These are phyloP conservation scores for Sindora glabra DNA, from an alignment of 306 rosid species.

Conservation along the genomic window DNA sequence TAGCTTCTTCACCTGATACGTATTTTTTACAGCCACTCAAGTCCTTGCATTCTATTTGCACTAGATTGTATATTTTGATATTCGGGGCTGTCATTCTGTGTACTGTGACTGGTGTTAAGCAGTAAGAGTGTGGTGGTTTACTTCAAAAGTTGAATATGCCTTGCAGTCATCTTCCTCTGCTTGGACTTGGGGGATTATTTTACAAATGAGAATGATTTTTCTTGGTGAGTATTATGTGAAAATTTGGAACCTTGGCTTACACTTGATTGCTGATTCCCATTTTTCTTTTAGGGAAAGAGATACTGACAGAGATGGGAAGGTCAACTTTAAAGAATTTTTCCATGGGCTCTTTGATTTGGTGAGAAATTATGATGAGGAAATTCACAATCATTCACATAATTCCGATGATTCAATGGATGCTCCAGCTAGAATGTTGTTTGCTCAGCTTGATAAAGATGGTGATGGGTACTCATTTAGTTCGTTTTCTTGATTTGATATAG, in stretches of 20 bases:
- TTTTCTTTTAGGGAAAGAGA: constrained; percentile 68
- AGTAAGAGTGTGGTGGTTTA: too few species aligned
- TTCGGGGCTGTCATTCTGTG: too few species aligned
- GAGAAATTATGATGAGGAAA: constrained; percentile 76
- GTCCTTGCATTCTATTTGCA: too few species aligned
- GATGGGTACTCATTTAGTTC: constrained; percentile 56
- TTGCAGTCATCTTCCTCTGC: too few species aligned
- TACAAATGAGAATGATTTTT: not conserved
- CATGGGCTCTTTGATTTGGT: constrained; percentile 98
- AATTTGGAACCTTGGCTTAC: not conserved
- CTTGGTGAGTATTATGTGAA: not conserved
- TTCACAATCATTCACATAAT: constrained; percentile 52
- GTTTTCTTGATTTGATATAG: constrained; percentile 5
- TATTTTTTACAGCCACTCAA: too few species aligned
- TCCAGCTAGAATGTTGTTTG: constrained; percentile 72
- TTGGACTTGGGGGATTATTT: constrained; percentile 2
- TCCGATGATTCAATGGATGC: constrained; percentile 53
- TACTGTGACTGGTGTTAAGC: too few species aligned
- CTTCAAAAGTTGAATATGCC: too few species aligned
- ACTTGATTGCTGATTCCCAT: constrained; percentile 17
- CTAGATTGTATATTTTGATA: too few species aligned
- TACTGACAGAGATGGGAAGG: constrained; percentile 77
- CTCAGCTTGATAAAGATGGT: constrained; percentile 80
- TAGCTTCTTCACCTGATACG: too few species aligned
- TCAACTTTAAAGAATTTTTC: constrained; percentile 89